Evolutionary conservation across 2,329 filamentous ascomycete species (phyloP), one percentile per base, ranked within the genome.

Genomic region (Colletotrichum nymphaeae): DNA sequence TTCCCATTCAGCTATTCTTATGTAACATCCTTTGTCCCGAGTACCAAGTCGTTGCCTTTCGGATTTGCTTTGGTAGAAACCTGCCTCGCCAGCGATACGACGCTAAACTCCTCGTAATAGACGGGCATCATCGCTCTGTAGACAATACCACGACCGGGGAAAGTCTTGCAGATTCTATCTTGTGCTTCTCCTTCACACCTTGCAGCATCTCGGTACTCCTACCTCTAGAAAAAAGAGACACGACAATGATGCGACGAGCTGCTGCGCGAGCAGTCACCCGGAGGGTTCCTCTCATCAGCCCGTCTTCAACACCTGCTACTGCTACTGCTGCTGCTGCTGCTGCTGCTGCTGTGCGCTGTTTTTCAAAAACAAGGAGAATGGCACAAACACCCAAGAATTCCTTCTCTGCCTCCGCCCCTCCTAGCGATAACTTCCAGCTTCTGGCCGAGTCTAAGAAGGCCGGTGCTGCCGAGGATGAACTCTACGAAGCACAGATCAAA

Each of bases 371-470:
- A 4, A 49, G 79, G 55, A 75, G 52, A 63, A 84, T 83, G 81
- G 77, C 80, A 16, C 69, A 75, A 58, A 52, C 64, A 2, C 67
- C 70, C 26, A 46, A 63, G 24, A 75, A 74, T 26, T 24, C 65
- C 2, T 77, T 77, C 72, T 57, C 72, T 58, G 62, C 67, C 37
- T 67, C 65, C 4, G 49, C 53, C n/a, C 28, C 71, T 22, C 87
- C 93, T 0, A 90, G 93, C 70, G 95, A 97, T 79, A 90, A 93
- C 32, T 98, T 96, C 84, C 96, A 98, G 81, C 88, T 98, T 16
- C 89, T 98, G 0, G 88, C 94, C 53, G 94, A 95, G 76, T 84
- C 89, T 37, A 86, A 93, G 69, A 98, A 98, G 83, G 86, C 93
- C 0, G 95, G 95, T 19, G 87, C 89, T 22, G 91, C 94, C 0